Evolutionary conservation across 768 basidiomycete genomes (phyloP).

Genomic region (Hericium rajendrae): DNA sequence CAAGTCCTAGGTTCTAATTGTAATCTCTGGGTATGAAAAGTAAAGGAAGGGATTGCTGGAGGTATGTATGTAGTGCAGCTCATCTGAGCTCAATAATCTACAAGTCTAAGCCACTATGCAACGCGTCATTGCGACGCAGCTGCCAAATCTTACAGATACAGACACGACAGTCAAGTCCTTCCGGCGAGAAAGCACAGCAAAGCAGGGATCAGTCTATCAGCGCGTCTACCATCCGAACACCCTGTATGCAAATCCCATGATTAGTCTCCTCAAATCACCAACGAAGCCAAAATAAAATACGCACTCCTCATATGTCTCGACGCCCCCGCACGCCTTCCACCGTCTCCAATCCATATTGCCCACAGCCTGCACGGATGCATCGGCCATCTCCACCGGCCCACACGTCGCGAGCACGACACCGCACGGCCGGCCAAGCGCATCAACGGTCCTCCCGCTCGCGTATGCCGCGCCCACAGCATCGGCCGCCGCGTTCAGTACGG

Average conservation of each 20-base stretch:
- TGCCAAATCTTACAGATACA: no score
- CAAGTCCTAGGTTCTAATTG: no score
- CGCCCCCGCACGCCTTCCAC: constrained; percentile 17
- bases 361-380: constrained; percentile 28
- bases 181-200: no score
- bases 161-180: no score
- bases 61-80: no score
- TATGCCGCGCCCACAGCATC: constrained; percentile 15
- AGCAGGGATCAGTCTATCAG: no score
- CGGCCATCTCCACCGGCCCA: constrained; percentile 29
- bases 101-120: no score
- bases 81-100: no score
- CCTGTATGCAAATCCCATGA: not conserved
- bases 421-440: not conserved
- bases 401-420: constrained; percentile 36
- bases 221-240: not conserved
- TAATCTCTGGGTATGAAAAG: no score
- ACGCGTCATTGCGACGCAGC: no score
- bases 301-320: constrained; percentile 14
- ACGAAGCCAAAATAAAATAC: not conserved
- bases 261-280: not conserved
- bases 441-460: constrained; percentile 6
- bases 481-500: constrained; percentile 16
- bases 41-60: no score
- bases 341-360: constrained; percentile 21